Evolutionary conservation across 2,329 filamentous ascomycete genomes (phyloP).

Genomic region (Diaporthe longicolla): DNA sequence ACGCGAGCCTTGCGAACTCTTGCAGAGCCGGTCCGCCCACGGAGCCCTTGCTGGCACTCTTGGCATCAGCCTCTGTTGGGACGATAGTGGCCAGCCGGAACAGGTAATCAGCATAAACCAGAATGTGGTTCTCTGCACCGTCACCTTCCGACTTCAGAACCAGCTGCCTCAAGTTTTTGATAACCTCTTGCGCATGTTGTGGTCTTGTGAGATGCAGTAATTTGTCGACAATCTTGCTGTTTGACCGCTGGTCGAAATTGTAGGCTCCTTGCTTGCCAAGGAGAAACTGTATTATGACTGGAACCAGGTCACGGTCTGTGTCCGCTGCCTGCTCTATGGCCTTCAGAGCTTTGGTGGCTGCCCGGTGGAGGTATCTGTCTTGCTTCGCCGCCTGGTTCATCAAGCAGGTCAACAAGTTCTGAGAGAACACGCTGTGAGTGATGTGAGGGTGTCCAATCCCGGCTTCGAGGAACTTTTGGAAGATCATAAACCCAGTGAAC

Average conservation of each 20-base stretch:
- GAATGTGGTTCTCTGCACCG: constrained; percentile 55
- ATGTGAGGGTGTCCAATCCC: constrained; percentile 63
- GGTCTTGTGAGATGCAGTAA: constrained; percentile 58
- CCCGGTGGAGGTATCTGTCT: constrained; percentile 84
- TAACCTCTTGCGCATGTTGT: constrained; percentile 33
- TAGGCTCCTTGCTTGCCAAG: constrained; percentile 78
- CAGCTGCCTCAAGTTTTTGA: constrained; percentile 38
- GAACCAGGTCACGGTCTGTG: constrained; percentile 70
- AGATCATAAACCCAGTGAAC: constrained; percentile 90
- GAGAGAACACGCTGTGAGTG: constrained; percentile 78
- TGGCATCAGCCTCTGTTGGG: constrained; percentile 47
- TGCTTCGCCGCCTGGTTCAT: constrained; percentile 86
- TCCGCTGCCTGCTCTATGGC: constrained; percentile 76
- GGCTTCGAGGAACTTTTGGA: constrained; percentile 79
- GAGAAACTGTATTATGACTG: constrained; percentile 75
- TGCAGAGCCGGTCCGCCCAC: constrained; percentile 61
- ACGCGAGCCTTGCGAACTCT: constrained; percentile 69
- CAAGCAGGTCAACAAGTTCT: constrained; percentile 84
- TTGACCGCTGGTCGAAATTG: constrained; percentile 87
- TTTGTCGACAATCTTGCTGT: constrained; percentile 67
- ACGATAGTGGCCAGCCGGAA: constrained; percentile 64
- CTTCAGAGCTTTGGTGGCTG: constrained; percentile 82
- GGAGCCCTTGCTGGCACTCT: constrained; percentile 52
- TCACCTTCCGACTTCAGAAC: constrained; percentile 49
- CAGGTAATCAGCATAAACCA: constrained; percentile 68